Percentiles rank a stretch among this genome's conserved stretches.
Evolutionary conservation across 257 asterid genomes (phyloP).

Genomic region (Gentiana macrophylla): DNA sequence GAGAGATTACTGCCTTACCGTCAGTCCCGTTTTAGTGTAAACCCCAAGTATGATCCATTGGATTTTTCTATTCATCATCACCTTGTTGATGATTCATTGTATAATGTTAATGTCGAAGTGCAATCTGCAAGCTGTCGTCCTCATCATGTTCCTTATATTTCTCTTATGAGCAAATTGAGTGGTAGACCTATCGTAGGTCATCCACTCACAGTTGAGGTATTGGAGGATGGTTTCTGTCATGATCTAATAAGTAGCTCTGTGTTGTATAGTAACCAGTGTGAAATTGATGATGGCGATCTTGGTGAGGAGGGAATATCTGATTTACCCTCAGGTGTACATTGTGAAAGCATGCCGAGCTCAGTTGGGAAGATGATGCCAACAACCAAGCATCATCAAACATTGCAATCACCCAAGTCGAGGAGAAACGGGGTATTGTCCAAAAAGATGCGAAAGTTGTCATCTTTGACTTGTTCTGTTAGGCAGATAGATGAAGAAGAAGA

Average conservation of each 20-base stretch:
- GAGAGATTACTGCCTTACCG: constrained; percentile 65
- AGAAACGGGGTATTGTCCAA: constrained; percentile 32
- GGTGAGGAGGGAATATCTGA: constrained; percentile 10
- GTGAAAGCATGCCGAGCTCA: constrained; percentile 17
- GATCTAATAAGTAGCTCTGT: constrained; percentile 21
- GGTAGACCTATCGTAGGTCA: constrained; percentile 72
- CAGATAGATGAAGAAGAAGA: constrained; percentile 18
- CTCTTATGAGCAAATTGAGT: constrained; percentile 58
- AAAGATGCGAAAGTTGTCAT: constrained; percentile 63
- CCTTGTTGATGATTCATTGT: constrained; percentile 27
- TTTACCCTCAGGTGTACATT: constrained; percentile 14
- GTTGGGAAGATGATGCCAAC: constrained; percentile 10
- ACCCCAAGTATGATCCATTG: constrained; percentile 65
- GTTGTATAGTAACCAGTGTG: constrained; percentile 49
- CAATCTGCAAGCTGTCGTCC: constrained; percentile 37
- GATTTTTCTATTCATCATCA: constrained; percentile 43
- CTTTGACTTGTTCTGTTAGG: constrained; percentile 25
- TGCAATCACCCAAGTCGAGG: constrained; percentile 17
- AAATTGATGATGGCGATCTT: constrained; percentile 17
- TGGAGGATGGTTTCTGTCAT: constrained; percentile 48
- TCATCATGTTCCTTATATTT: constrained; percentile 60
- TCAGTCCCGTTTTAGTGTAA: constrained; percentile 54
- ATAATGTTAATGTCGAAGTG: constrained; percentile 50
- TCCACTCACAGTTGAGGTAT: constrained; percentile 48
- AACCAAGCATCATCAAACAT: constrained; percentile 16